Evolutionary conservation across 2,329 filamentous ascomycete genomes (phyloP).

Genomic region (Cordyceps sp.): DNA sequence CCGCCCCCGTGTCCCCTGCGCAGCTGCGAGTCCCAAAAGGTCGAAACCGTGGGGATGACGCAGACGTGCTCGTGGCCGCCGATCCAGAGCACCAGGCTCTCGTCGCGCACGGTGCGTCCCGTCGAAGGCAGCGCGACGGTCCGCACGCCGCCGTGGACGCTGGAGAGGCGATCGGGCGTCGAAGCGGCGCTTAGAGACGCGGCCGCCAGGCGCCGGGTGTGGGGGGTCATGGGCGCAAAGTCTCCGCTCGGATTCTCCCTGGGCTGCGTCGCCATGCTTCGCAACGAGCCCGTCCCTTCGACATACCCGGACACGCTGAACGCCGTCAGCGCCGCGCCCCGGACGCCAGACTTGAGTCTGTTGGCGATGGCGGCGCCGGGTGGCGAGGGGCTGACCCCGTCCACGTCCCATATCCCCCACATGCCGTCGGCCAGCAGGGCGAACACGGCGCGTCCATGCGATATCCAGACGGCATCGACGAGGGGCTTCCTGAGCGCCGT

Average conservation of each 20-base stretch:
- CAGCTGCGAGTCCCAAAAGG: constrained; percentile 44
- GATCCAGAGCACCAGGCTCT: constrained; percentile 40
- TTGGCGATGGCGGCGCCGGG: constrained; percentile 26
- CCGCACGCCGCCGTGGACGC: constrained; percentile 34
- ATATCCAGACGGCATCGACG: constrained; percentile 46
- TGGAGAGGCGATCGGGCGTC: constrained; percentile 32
- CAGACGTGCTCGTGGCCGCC: constrained; percentile 38
- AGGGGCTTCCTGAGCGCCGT: constrained; percentile 38
- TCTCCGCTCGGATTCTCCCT: constrained; percentile 25
- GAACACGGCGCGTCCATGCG: constrained; percentile 41
- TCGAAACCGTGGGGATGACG: constrained; percentile 34
- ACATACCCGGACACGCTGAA: constrained; percentile 43
- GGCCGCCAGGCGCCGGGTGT: constrained; percentile 37
- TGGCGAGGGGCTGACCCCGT: constrained; percentile 33
- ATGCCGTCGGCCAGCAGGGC: constrained; percentile 44
- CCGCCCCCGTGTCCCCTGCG: constrained; percentile 32
- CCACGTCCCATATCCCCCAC: constrained; percentile 53
- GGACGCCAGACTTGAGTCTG: constrained; percentile 32
- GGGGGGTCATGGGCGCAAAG: constrained; percentile 48
- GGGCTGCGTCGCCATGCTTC: constrained; percentile 18
- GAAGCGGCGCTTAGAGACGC: constrained; percentile 23
- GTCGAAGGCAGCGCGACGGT: constrained; percentile 27
- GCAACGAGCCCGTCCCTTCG: constrained; percentile 40
- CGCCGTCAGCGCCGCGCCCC: constrained; percentile 38
- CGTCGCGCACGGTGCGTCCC: constrained; percentile 28